Evolutionary conservation across 73 alveolate species (phyloP).

Genomic region (Stentor coeruleus): DNA sequence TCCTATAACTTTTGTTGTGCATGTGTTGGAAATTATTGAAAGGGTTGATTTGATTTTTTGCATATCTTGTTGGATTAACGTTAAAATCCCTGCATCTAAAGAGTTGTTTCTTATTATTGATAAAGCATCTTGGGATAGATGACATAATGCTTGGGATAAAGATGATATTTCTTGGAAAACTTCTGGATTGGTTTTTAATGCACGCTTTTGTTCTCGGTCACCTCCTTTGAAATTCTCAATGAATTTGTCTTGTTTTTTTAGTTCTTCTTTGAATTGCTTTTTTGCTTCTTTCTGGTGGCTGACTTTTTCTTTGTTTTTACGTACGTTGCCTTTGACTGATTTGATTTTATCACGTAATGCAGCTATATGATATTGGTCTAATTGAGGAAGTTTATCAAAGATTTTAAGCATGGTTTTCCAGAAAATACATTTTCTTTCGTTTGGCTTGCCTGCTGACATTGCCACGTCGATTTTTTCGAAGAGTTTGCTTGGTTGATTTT

Average conservation of each 20-base stretch:
- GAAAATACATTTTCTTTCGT: no score
- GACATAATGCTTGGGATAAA: background rate
- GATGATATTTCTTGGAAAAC: background rate
- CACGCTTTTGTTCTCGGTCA: background rate
- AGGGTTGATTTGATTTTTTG: background rate
- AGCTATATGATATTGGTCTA: background rate
- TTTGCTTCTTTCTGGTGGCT: background rate
- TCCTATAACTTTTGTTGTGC: background rate
- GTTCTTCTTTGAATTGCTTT: background rate
- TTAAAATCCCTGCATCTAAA: background rate
- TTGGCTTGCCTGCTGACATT: background rate
- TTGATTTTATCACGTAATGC: background rate
- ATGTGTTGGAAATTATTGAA: background rate
- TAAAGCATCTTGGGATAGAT: background rate
- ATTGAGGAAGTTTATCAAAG: background rate
- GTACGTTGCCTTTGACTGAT: background rate
- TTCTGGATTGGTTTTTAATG: background rate
- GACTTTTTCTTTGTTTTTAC: background rate
- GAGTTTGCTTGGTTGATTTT: background rate
- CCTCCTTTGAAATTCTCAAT: background rate
- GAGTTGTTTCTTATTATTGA: background rate
- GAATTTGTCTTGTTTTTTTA: background rate
- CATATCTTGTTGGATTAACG: background rate
- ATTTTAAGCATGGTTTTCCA: background rate
- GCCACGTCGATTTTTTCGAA: background rate